Base-by-base conservation (phyloP, 805 yeast genomes). In the Suhomyces faveliae region DNA sequence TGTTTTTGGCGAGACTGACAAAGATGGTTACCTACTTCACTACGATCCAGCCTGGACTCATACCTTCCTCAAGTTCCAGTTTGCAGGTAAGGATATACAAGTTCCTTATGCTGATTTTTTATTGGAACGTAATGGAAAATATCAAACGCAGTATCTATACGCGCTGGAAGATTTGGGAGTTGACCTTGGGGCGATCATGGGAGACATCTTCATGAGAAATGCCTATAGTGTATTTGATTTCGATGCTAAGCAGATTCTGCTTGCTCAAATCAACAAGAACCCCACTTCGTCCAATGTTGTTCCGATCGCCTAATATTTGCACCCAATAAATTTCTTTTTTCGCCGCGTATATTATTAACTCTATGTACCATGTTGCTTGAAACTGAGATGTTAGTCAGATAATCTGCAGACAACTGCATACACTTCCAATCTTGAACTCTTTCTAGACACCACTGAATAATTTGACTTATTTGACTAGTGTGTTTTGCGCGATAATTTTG, bases 231-330 rank as follows among this genome's bases (percentile, higher is more conserved):
- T 45, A 9, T 45, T 29, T 33, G 39, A 45, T 21, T 29, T 30
- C 40, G 48, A 45, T 24, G 76, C 76, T 56, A 64, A 65, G 41
- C 73, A 78, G 56, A 68, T 85, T 35, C 79, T 86, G 3, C 55
- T 85, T 10, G 62, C 71, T 10, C 68, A 59, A 45, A 64, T 53
- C 10, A 10, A 6, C 27, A 6, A 24, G 9, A 24, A 24, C 10
- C 10, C 27, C 9, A 24, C 9, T 10, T 10, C 27, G 6, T 24
- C 27, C 6, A 24, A 24, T 24, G 10, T 24, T 24, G n/a, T n/a
- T n/a, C n/a, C n/a, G n/a, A n/a, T n/a, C n/a, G n/a, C n/a, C n/a
- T n/a, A n/a, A n/a, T n/a, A n/a, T n/a, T n/a, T n/a, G n/a, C n/a
- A n/a, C n/a, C n/a, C n/a, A n/a, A n/a, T n/a, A n/a, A n/a, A n/a